phyloP scores from a whole-genome alignment of 108 stramenopile species.

The Nitzschia inconspicua region DNA sequence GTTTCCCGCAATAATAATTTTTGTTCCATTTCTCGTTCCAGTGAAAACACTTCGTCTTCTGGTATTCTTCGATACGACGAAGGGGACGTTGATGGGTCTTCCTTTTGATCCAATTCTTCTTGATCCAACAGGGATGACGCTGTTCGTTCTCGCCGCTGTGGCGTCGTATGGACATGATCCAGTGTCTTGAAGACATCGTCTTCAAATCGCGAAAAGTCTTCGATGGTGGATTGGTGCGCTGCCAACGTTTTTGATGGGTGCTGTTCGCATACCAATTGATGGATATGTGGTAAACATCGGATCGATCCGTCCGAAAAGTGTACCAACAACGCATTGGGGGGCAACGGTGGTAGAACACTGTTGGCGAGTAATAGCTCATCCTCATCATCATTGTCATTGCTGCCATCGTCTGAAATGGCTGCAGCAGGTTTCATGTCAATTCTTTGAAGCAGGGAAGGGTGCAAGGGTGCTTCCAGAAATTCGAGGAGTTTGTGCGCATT shows the following conservation, averaged over 20 bases:
- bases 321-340: slow-evolving; percentile 67
- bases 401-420: not conserved
- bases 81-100: no score
- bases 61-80: no score
- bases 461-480: slow-evolving; percentile 75
- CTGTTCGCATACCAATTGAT: slow-evolving; percentile 14
- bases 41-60: no score
- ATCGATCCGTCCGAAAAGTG: slow-evolving; percentile 69
- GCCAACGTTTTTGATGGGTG: no score
- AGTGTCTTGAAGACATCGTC: slow-evolving; percentile 41
- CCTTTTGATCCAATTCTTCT: slow-evolving; percentile 3
- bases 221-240: no score
- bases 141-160: slow-evolving; percentile 10
- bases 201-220: slow-evolving; percentile 41
- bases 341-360: slow-evolving; percentile 27
- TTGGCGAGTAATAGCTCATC: no score
- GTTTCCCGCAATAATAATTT: no score
- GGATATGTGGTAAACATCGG: slow-evolving; percentile 40
- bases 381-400: not conserved
- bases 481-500: no score
- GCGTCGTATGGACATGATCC: slow-evolving; percentile 15
- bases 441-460: slow-evolving; percentile 82
- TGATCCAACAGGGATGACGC: slow-evolving; percentile 22
- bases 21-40: no score
- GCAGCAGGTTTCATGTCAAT: slow-evolving; percentile 36